Conservation (phyloP, 345 rosid species). For the Murraya paniculata region DNA sequence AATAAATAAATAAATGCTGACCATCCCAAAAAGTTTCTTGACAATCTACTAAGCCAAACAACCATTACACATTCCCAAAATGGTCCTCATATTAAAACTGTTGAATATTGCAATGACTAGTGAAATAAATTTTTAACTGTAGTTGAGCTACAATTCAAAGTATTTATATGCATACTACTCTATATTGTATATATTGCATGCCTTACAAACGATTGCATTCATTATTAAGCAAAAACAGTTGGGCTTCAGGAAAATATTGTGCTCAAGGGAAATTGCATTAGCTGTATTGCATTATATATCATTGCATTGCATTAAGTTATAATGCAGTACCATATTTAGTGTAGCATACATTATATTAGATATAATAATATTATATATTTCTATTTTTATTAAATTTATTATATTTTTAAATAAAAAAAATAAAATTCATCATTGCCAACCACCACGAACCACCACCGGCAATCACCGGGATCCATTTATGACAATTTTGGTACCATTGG, state of each 20-base stretch:
- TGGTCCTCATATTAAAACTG: background rate
- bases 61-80: background rate
- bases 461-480: too few species aligned
- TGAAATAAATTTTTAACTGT: background rate
- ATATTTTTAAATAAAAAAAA: too few species aligned
- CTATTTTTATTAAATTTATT: too few species aligned
- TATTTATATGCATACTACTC: background rate
- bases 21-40: background rate
- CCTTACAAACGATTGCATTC: background rate
- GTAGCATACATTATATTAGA: too few species aligned
- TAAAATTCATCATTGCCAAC: too few species aligned
- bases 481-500: too few species aligned
- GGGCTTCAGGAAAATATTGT: too few species aligned
- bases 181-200: background rate
- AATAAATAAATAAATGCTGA: background rate
- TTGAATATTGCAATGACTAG: background rate
- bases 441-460: too few species aligned
- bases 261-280: background rate
- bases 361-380: too few species aligned
- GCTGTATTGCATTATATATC: too few species aligned
- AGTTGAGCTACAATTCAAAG: background rate
- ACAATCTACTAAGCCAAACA: background rate
- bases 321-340: too few species aligned
- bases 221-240: background rate
- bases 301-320: too few species aligned